These are phyloP conservation scores for Botryobasidium botryosum DNA, from an alignment of 768 basidiomycete genomes.

Conservation along the genomic window DNA sequence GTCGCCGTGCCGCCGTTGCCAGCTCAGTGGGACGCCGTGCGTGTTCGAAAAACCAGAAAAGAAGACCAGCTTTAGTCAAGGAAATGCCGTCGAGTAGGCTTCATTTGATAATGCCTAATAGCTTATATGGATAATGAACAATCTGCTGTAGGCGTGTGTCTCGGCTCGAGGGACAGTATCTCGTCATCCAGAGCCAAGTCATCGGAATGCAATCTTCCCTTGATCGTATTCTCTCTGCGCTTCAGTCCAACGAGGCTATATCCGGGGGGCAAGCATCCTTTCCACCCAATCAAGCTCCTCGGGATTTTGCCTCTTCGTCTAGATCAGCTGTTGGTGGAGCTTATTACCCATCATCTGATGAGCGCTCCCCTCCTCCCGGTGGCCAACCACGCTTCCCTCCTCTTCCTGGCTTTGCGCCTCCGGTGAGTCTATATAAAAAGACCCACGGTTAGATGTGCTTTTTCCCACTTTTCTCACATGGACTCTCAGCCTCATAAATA, in stretches of 20 bases:
- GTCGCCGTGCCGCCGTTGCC: conserved; percentile 84
- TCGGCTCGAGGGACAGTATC: conserved; percentile 70
- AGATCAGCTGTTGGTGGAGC: conserved; percentile 11
- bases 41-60: conserved; percentile 86
- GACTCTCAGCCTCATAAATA: conserved; percentile 61
- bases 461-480: neutral
- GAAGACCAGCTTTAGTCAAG: conserved; percentile 41
- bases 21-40: conserved; percentile 61
- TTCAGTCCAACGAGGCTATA: too few species aligned
- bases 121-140: neutral
- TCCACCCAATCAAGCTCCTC: conserved; percentile 16
- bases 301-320: neutral
- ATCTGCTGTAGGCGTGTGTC: conserved; percentile 45
- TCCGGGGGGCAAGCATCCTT: conserved; percentile 18
- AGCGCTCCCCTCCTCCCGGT: conserved; percentile 2
- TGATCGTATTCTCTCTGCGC: conserved; percentile 59
- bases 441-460: conserved; percentile 11
- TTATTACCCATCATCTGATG: conserved; percentile 1
- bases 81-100: conserved; percentile 50
- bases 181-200: conserved; percentile 89
- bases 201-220: conserved; percentile 84
- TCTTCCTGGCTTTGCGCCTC: conserved; percentile 81
- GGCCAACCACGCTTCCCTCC: conserved; percentile 45
- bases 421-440: conserved; percentile 28
- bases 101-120: neutral